Evolutionary conservation across 805 yeast genomes (phyloP), one percentile per base, ranked within the genome.

Genomic region (Cyberlindnera subsufficiens): DNA sequence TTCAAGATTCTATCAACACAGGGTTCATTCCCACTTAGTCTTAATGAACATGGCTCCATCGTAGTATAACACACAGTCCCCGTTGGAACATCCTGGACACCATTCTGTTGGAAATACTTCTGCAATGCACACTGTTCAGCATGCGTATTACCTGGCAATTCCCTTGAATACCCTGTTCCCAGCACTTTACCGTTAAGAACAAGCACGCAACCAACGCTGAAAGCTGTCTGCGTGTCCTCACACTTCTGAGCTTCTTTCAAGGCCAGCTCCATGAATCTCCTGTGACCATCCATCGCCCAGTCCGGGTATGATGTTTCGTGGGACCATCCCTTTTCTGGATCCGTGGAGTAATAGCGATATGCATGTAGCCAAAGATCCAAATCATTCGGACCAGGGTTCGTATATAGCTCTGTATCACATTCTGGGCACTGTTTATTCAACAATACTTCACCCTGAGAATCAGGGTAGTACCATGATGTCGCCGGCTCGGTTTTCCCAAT

Each of bases 41-140:
- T 71, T 43, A 77, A 75, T 6, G 95, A 81, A 59, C 99, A 93
- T 1, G 99, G 99, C 58, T 93, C 99, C 98, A 93, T 93, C 0
- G 97, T 88, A 0, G 98, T 91, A 61, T 86, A 93, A 11, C 93
- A 62, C 32, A 85, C 86, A 0, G 93, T 78, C 0, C 96, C 96
- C 8, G 54, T 58, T 1, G 96, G 96, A 3, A 88, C 68, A 3
- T 64, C 65, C 3, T 53, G 40, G 5, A 45, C 46, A 35, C 63
- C 53, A 45, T 42, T 59, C 32, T 63, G 53, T 6, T 57, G 52
- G 43, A 70, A 77, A 52, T 81, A 83, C 61, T 93, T 93, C 29
- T 80, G 84, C 43, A 93, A 59, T 0, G 96, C 96, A 67, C 95
- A 84, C 60, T 93, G 96, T 56, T 93, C 99, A 4, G 99, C 99